Percentiles rank a stretch among this genome's conserved stretches.
Evolutionary conservation across 2,329 filamentous ascomycete genomes (phyloP).

Genomic region (Orbilia oligospora): DNA sequence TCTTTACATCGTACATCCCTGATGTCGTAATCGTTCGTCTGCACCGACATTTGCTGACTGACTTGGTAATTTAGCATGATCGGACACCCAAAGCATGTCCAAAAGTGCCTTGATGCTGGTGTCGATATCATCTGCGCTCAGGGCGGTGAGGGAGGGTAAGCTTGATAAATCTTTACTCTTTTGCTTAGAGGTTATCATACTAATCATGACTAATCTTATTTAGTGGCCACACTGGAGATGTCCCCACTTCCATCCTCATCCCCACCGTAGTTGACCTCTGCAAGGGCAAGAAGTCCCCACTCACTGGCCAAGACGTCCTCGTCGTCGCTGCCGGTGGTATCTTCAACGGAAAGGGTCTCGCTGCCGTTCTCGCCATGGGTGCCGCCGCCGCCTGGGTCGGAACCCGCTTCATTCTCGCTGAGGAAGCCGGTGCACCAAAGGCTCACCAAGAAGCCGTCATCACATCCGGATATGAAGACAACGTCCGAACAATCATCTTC

Average conservation of each 20-base stretch:
- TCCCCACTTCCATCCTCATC: slow-evolving; percentile 91
- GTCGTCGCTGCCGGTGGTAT: slow-evolving; percentile 95
- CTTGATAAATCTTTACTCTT: neutral
- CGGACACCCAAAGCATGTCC: slow-evolving; percentile 98
- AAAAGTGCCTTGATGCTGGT: slow-evolving; percentile 92
- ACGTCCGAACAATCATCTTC: slow-evolving; percentile 97
- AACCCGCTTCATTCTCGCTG: slow-evolving; percentile 91
- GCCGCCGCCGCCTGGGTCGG: slow-evolving; percentile 95
- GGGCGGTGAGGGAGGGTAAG: slow-evolving; percentile 87
- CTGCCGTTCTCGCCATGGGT: slow-evolving; percentile 91
- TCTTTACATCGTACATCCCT: neutral
- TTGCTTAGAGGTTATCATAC: neutral
- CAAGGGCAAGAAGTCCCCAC: slow-evolving; percentile 84
- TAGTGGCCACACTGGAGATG: slow-evolving; percentile 89
- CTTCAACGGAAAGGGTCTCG: slow-evolving; percentile 90
- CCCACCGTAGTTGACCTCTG: slow-evolving; percentile 88
- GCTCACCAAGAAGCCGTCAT: slow-evolving; percentile 95
- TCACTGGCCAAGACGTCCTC: slow-evolving; percentile 89
- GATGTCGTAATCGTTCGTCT: neutral
- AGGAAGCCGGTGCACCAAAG: slow-evolving; percentile 94
- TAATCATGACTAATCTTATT: slow-evolving; percentile 4
- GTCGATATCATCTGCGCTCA: slow-evolving; percentile 98
- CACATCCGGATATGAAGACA: slow-evolving; percentile 94
- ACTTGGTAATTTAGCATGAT: slow-evolving; percentile 77
- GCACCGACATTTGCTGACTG: slow-evolving; percentile 11